Evolutionary conservation across 805 yeast species (phyloP).

Genomic region (Candida fluviatilis): DNA sequence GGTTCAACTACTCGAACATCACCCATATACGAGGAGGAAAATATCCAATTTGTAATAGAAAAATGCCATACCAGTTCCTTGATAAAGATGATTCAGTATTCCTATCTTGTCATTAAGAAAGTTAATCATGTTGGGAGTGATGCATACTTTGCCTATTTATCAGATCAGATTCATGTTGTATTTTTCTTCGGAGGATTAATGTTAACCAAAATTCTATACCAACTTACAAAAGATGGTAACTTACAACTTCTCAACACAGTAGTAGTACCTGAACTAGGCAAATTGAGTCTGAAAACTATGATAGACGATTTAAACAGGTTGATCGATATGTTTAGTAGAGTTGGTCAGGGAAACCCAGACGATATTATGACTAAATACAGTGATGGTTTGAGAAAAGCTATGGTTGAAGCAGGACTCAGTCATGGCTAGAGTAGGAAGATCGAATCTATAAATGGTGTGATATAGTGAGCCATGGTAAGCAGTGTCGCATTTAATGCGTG

Average conservation of each 20-base stretch:
- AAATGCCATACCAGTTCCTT: slow-evolving; percentile 25
- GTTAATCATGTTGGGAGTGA: slow-evolving; percentile 41
- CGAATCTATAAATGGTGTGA: no score
- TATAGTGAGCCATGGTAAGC: no score
- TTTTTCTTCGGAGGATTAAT: slow-evolving; percentile 41
- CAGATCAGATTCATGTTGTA: slow-evolving; percentile 63
- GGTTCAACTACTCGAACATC: slow-evolving; percentile 2
- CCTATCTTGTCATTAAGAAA: slow-evolving; percentile 40
- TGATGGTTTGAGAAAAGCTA: slow-evolving; percentile 13
- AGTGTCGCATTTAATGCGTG: no score
- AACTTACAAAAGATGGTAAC: background rate
- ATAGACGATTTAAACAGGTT: slow-evolving; percentile 16
- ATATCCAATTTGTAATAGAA: slow-evolving; percentile 18
- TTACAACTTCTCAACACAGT: background rate
- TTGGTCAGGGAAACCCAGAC: slow-evolving; percentile 21
- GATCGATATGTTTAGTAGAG: slow-evolving; percentile 24
- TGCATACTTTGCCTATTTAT: slow-evolving; percentile 62
- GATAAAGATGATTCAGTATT: slow-evolving; percentile 34
- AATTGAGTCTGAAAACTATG: background rate
- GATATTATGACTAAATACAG: slow-evolving; percentile 31
- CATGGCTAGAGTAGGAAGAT: no score
- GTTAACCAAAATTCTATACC: slow-evolving; percentile 19
- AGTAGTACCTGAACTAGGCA: background rate
- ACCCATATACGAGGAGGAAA: slow-evolving; percentile 15
- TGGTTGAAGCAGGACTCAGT: slow-evolving; percentile 2